These are phyloP conservation scores for Parastagonospora avenae DNA, from an alignment of 2,329 filamentous ascomycete species.

Conservation along the genomic window DNA sequence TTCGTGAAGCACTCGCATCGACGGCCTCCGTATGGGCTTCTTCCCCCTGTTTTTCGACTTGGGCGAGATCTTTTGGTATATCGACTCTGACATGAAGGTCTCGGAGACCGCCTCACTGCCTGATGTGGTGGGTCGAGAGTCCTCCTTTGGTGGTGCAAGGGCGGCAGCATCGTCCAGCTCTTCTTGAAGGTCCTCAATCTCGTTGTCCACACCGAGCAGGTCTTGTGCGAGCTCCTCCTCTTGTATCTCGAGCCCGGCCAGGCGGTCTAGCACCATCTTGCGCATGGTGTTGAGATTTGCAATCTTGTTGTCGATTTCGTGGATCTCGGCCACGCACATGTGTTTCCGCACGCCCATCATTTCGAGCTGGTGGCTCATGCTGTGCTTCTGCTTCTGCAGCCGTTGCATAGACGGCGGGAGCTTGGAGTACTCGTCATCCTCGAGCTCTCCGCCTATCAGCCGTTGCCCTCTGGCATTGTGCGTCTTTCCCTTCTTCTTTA, in stretches of 20 bases:
- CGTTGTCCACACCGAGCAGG: conserved; percentile 65
- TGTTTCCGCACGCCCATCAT: conserved; percentile 93
- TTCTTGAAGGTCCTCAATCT: conserved; percentile 67
- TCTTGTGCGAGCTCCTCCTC: conserved; percentile 90
- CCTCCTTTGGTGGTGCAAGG: conserved; percentile 49
- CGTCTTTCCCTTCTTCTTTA: conserved; percentile 62
- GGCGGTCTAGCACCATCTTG: conserved; percentile 83
- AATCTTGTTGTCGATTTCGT: conserved; percentile 96
- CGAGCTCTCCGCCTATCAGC: conserved; percentile 68
- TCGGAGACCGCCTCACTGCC: conserved; percentile 59
- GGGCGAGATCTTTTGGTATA: conserved; percentile 82
- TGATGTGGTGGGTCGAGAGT: conserved; percentile 49
- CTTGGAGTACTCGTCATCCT: conserved; percentile 55
- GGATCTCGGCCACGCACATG: conserved; percentile 95
- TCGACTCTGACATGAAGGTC: conserved; percentile 95
- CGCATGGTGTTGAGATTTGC: conserved; percentile 92
- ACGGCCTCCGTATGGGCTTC: conserved; percentile 70
- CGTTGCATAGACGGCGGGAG: conserved; percentile 71
- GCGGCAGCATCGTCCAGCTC: conserved; percentile 59
- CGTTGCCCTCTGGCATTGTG: conserved; percentile 77
- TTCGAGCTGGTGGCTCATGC: conserved; percentile 83
- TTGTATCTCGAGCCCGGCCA: conserved; percentile 87
- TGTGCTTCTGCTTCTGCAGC: conserved; percentile 78
- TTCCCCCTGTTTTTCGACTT: conserved; percentile 59
- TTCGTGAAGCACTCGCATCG: conserved; percentile 94